These are phyloP conservation scores for Bipolaris bicolor DNA, from an alignment of 2,329 filamentous ascomycete genomes.

Conservation along the genomic window DNA sequence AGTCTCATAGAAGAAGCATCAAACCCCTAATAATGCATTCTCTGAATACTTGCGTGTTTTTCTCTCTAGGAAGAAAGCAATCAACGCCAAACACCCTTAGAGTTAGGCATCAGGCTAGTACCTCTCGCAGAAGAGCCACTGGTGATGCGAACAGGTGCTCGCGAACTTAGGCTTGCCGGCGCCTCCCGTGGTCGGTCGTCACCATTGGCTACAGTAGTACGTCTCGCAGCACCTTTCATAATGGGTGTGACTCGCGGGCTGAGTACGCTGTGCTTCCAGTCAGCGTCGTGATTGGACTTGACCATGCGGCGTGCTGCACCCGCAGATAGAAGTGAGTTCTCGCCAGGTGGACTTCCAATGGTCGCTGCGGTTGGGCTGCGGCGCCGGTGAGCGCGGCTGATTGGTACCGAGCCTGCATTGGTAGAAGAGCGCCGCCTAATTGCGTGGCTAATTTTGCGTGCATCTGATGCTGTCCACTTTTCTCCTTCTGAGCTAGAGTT, in stretches of 20 bases:
- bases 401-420: slow-evolving; percentile 49
- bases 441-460: slow-evolving; percentile 61
- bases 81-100: slow-evolving; percentile 46
- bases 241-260: slow-evolving; percentile 67
- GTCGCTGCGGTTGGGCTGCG: slow-evolving; percentile 60
- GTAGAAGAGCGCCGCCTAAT: slow-evolving; percentile 61
- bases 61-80: slow-evolving; percentile 8
- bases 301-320: slow-evolving; percentile 71
- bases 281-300: slow-evolving; percentile 64
- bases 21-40: slow-evolving; percentile 9
- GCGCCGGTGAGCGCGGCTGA: slow-evolving; percentile 56
- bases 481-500: slow-evolving; percentile 57
- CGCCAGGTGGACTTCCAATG: slow-evolving; percentile 59
- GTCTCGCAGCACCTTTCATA: slow-evolving; percentile 57
- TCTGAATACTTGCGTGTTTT: background rate
- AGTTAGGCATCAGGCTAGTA: slow-evolving; percentile 34
- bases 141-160: slow-evolving; percentile 42
- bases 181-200: slow-evolving; percentile 40
- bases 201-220: slow-evolving; percentile 46
- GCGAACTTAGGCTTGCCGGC: slow-evolving; percentile 28
- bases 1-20: background rate
- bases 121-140: slow-evolving; percentile 41
- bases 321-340: slow-evolving; percentile 67
- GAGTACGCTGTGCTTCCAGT: slow-evolving; percentile 63
- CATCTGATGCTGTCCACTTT: slow-evolving; percentile 58